Evolutionary conservation across 2,329 filamentous ascomycete species (phyloP), one percentile per base, ranked within the genome.

Genomic region (Aschersonia sp.): DNA sequence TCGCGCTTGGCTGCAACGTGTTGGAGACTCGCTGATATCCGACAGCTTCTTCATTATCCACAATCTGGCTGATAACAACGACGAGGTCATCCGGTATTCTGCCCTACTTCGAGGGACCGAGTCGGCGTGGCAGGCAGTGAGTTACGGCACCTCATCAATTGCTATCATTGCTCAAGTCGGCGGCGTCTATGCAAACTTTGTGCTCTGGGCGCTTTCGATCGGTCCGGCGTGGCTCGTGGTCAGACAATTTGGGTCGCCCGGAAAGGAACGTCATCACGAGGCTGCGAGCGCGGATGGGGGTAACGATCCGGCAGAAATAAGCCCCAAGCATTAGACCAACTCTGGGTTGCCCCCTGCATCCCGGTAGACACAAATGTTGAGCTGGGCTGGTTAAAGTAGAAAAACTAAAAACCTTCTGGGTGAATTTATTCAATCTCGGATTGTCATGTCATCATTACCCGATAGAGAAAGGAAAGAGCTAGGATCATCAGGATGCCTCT

Each of bases 121-220:
- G 61, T 84, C 80, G 1, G 83, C 80, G 0, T 82, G 79, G 65
- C 83, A 87, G 58, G 83, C 82, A 6, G 63, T 87, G 12, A 83
- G 79, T 55, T 87, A 87, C 50, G 83, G 83, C 0, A 61, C 86
- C 0, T 76, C 73, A 7, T 80, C 77, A 3, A 53, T 85, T 8
- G 63, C 67, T 0, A 59, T 84, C 5, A 81, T 87, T 59, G 81
- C 74, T 2, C 66, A 79, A 45, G 71, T 84, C 3, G 83, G 81
- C 3, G 78, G 71, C 12, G 71, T 84, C 0, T 87, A 87, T 56
- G 65, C 85, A 55, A 87, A 86, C 55, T 84, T 86, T 57, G 74
- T 66, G 0, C 65, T 87, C 0, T 87, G 81, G 81, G 81, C 66
- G 0, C 53, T 83, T 0, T 71, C 81, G 0, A 64, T 87, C 9